phyloP scores from a whole-genome alignment of 352 stramenopile genomes.

The Lagenidium giganteum region DNA sequence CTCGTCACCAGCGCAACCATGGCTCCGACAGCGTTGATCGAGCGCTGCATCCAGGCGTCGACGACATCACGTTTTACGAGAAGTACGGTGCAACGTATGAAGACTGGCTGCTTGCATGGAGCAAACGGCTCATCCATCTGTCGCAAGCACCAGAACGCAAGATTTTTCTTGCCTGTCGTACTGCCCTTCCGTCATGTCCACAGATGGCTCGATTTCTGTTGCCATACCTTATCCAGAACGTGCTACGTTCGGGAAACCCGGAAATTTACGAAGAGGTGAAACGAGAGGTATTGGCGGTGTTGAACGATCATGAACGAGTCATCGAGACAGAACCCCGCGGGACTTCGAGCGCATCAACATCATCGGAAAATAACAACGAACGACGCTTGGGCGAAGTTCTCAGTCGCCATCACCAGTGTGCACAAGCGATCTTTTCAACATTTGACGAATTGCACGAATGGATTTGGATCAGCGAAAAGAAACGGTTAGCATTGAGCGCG shows the following conservation, averaged over 20 bases:
- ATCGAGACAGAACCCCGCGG: too few species aligned
- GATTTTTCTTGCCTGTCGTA: slow-evolving; percentile 54
- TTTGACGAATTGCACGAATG: slow-evolving; percentile 80
- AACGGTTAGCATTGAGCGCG: slow-evolving; percentile 42
- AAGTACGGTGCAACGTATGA: slow-evolving; percentile 54
- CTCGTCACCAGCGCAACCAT: too few species aligned
- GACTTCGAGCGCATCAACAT: too few species aligned
- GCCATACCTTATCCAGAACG: slow-evolving; percentile 74
- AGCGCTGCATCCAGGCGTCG: slow-evolving; percentile 12
- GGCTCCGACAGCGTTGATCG: too few species aligned
- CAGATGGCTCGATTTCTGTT: slow-evolving; percentile 69
- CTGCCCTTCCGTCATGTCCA: slow-evolving; percentile 41
- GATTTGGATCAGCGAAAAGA: slow-evolving; percentile 71
- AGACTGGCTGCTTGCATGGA: slow-evolving; percentile 66
- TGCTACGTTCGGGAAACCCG: slow-evolving; percentile 43
- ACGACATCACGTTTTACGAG: slow-evolving; percentile 60
- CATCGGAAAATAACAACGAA: background rate
- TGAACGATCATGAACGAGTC: slow-evolving; percentile 51
- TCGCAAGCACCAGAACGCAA: slow-evolving; percentile 61
- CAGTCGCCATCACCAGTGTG: slow-evolving; percentile 65
- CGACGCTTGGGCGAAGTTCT: slow-evolving; percentile 30
- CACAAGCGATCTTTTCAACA: slow-evolving; percentile 71
- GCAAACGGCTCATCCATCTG: slow-evolving; percentile 52
- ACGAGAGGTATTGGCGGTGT: slow-evolving; percentile 58
- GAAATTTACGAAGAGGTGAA: slow-evolving; percentile 56